Conservation (phyloP, 2,329 filamentous ascomycete species). For the Sclerotinia minor region DNA sequence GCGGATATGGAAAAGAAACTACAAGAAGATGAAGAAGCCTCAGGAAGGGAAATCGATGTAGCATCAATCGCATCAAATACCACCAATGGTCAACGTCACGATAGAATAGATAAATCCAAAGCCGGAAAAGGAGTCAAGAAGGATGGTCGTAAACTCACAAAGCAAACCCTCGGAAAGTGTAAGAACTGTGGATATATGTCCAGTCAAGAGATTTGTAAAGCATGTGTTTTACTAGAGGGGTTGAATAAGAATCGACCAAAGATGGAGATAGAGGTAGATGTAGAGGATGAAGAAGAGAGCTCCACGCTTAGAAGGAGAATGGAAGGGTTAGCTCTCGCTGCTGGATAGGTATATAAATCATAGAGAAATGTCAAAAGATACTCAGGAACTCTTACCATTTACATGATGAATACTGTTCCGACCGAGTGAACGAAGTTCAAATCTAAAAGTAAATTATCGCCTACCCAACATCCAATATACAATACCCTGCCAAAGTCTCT, state of each 20-base stretch:
- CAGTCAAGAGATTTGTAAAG: constrained; percentile 90
- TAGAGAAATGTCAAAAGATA: constrained; percentile 8
- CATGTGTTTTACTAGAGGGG: constrained; percentile 84
- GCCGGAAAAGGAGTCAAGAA: constrained; percentile 33
- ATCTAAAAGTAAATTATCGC: neutral
- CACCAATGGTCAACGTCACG: constrained; percentile 33
- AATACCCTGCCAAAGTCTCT: neutral
- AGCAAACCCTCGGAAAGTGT: constrained; percentile 79
- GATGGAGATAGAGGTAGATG: constrained; percentile 48
- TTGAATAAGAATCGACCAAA: constrained; percentile 78
- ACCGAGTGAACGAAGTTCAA: neutral
- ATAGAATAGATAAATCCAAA: constrained; percentile 41
- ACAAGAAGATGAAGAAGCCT: constrained; percentile 61
- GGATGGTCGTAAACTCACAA: constrained; percentile 46
- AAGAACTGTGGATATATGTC: constrained; percentile 92
- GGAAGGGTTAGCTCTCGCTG: constrained; percentile 48
- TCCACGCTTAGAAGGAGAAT: constrained; percentile 53
- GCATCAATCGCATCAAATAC: constrained; percentile 41
- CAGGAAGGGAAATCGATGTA: constrained; percentile 66
- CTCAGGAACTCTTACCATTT: neutral
- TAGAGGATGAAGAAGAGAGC: constrained; percentile 50
- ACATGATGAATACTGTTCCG: neutral
- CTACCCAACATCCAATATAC: neutral
- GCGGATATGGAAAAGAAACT: constrained; percentile 75
- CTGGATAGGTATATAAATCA: constrained; percentile 33